These are phyloP conservation scores for Diutina siamensis DNA, from an alignment of 1,139 yeast species.

Conservation along the genomic window DNA sequence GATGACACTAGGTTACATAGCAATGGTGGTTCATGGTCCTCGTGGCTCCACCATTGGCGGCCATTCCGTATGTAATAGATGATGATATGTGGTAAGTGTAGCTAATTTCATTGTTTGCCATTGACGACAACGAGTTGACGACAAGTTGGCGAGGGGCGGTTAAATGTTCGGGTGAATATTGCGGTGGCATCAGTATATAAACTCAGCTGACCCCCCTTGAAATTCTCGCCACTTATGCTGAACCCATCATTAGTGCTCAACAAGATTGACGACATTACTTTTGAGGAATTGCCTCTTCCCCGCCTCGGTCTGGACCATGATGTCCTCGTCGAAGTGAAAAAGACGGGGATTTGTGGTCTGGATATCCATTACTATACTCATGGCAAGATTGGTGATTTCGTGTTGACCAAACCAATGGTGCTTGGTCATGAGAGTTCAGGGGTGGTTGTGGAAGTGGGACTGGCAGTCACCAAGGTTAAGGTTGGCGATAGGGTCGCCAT, in stretches of 20 bases:
- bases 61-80: too few species aligned
- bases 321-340: slow-evolving; percentile 63
- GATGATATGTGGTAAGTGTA: too few species aligned
- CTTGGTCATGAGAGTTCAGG: slow-evolving; percentile 77
- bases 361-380: slow-evolving; percentile 77
- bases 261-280: slow-evolving; percentile 49
- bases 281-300: slow-evolving; percentile 60
- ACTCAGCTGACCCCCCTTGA: too few species aligned
- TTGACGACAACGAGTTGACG: too few species aligned
- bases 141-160: too few species aligned
- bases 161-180: neutral
- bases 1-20: too few species aligned
- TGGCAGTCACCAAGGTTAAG: slow-evolving; percentile 44
- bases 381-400: slow-evolving; percentile 67
- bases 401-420: slow-evolving; percentile 54
- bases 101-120: too few species aligned
- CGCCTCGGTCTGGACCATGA: slow-evolving; percentile 48
- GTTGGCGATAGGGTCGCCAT: slow-evolving; percentile 79
- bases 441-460: slow-evolving; percentile 53
- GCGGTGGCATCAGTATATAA: too few species aligned
- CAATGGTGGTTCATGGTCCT: too few species aligned
- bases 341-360: slow-evolving; percentile 83
- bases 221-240: too few species aligned
- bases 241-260: slow-evolving; percentile 67
- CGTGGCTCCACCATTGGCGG: too few species aligned